phyloP scores from a whole-genome alignment of 148 eudicot genomes.

The Persicaria tinctoria region DNA sequence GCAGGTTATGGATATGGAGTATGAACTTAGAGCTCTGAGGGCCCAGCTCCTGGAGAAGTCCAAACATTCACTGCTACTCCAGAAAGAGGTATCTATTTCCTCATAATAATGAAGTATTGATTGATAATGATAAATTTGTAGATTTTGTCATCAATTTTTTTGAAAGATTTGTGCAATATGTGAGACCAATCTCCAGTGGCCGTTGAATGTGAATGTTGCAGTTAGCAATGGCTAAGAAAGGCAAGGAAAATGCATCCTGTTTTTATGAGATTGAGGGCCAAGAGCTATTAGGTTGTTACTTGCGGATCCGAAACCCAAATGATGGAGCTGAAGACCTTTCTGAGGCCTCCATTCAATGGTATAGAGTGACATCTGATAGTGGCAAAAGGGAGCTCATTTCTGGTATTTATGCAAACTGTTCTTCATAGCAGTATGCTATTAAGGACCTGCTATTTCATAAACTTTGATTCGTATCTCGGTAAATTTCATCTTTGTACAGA shows the following conservation, averaged over 20 bases:
- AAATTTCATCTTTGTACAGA: background rate
- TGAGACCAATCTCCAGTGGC: background rate
- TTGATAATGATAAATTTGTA: background rate
- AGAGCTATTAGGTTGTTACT: slow-evolving; percentile 69
- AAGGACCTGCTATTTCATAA: background rate
- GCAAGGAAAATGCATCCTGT: slow-evolving; percentile 32
- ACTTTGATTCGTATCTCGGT: background rate
- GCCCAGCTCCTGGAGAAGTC: slow-evolving; percentile 85
- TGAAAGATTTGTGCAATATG: background rate
- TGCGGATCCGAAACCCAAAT: slow-evolving; percentile 50
- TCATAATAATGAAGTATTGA: background rate
- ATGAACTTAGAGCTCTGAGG: slow-evolving; percentile 88
- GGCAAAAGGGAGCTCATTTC: slow-evolving; percentile 75
- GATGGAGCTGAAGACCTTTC: slow-evolving; percentile 57
- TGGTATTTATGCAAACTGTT: slow-evolving; percentile 34
- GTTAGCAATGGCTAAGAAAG: slow-evolving; percentile 63
- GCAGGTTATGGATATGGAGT: slow-evolving; percentile 99
- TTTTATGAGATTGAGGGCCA: slow-evolving; percentile 72
- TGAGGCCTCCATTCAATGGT: slow-evolving; percentile 82
- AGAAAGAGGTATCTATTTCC: slow-evolving; percentile 63
- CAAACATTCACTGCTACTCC: slow-evolving; percentile 67
- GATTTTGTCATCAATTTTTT: background rate
- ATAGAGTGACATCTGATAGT: slow-evolving; percentile 51
- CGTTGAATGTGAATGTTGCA: slow-evolving; percentile 21
- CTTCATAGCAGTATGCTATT: background rate